Evolutionary conservation across 192 early-diverging fungal genomes (phyloP), one percentile per base, ranked within the genome.

Genomic region (Linnemannia hyalina): DNA sequence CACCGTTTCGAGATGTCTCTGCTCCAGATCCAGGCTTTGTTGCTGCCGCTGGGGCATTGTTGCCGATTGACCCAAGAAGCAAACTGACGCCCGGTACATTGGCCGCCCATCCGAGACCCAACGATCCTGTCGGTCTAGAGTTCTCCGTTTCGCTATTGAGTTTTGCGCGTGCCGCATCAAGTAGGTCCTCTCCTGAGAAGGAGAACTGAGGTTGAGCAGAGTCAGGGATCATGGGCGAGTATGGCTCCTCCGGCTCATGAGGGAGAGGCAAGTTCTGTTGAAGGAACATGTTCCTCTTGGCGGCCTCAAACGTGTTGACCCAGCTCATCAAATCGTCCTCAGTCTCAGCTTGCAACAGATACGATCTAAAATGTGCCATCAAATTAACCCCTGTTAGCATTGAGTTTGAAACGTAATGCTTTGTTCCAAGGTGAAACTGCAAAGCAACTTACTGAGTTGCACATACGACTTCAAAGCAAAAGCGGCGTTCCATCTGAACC

Each of bases 281-380:
- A 23, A 77, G 16, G 49, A 89, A 73, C 15, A 75, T 72, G 70
- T 86, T 75, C 13, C 85, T 71, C 70, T 95, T 95, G 35, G 94
- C 91, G 15, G 82, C 89, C 38, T 94, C 93, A 72, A 96, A 92
- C 32, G 85, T 86, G 16, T 79, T 78, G 32, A 95, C 92, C 95
- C 95, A 96, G n/a, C 88, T 90, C 54, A 86, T 80, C 89, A 95
- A 85, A 11, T 95, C 94, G 3, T 93, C 88, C 60, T 95, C 95
- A 9, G 90, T 95, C 80, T 96, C 94, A 7, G 95, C 95, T 83
- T 92, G 91, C 20, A 93, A 69, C 18, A 92, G 47, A 40, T 91
- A 91, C 1, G 88, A 85, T 44, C 78, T 90, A 83, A 83, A 44
- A 69, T 47, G 10, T 52, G 9, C 11, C 8, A 40, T 35, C 46